Conservation (phyloP, 768 basidiomycete genomes). For the Exsudoporus frostii region DNA sequence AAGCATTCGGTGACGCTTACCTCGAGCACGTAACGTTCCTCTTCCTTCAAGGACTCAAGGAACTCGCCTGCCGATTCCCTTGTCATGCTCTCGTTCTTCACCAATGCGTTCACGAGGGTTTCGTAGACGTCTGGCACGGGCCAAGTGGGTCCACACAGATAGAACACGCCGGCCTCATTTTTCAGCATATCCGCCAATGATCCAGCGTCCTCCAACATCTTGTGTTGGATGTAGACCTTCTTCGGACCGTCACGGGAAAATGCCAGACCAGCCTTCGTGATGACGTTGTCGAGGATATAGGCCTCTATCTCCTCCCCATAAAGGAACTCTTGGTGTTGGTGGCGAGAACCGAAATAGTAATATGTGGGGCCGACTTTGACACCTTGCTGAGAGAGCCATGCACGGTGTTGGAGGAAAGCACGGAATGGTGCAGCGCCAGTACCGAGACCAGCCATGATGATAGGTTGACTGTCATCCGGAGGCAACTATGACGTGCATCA, state of each 20-base stretch:
- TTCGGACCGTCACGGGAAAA: constrained; percentile 92
- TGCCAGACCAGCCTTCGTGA: constrained; percentile 89
- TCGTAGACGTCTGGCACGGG: constrained; percentile 99
- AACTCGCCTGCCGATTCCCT: constrained; percentile 69
- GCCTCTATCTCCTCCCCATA: constrained; percentile 97
- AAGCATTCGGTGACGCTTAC: constrained; percentile 30
- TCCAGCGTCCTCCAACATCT: constrained; percentile 89
- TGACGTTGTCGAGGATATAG: constrained; percentile 78
- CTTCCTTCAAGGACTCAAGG: constrained; percentile 89
- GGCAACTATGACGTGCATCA: constrained; percentile 58
- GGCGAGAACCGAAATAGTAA: constrained; percentile 98
- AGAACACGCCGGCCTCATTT: constrained; percentile 79
- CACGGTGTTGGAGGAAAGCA: constrained; percentile 96
- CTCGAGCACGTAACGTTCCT: constrained; percentile 97
- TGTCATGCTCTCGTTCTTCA: constrained; percentile 64
- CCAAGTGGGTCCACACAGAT: constrained; percentile 98
- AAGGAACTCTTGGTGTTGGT: constrained; percentile 93
- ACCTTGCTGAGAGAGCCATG: constrained; percentile 72
- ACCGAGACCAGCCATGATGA: constrained; percentile 98
- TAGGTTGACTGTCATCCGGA: constrained; percentile 75
- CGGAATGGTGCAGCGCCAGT: constrained; percentile 99
- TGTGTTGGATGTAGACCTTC: constrained; percentile 99
- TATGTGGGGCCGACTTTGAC: constrained; percentile 86
- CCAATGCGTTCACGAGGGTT: constrained; percentile 80
- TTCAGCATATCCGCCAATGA: constrained; percentile 72